Conservation (phyloP, 495 filamentous ascomycete genomes). For the Xeromyces bisporus region DNA sequence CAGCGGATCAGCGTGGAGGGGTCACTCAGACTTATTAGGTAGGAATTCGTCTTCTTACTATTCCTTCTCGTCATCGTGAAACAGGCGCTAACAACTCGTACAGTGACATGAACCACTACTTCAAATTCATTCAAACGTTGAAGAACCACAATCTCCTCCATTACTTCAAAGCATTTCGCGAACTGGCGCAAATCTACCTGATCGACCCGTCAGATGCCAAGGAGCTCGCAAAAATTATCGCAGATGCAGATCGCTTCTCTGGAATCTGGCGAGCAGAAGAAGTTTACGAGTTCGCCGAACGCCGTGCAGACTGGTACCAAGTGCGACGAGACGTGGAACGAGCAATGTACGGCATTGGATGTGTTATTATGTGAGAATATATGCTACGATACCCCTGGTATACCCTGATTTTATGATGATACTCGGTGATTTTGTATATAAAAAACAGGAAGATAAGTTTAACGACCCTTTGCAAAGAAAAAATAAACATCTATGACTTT, state of each 20-base stretch:
- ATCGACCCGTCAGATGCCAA: slow-evolving; percentile 79
- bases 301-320: slow-evolving; percentile 84
- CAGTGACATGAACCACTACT: slow-evolving; percentile 89
- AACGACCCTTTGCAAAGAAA: too few species aligned
- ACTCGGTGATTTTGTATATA: too few species aligned
- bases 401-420: too few species aligned
- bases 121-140: slow-evolving; percentile 63
- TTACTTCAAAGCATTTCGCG: slow-evolving; percentile 84
- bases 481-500: too few species aligned
- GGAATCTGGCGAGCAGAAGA: slow-evolving; percentile 92
- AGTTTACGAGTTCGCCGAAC: slow-evolving; percentile 91
- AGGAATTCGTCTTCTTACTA: too few species aligned
- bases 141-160: slow-evolving; percentile 66
- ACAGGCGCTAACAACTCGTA: slow-evolving; percentile 3
- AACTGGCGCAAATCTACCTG: slow-evolving; percentile 88
- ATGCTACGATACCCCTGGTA: too few species aligned
- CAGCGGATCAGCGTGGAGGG: slow-evolving; percentile 83
- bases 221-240: slow-evolving; percentile 87
- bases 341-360: slow-evolving; percentile 96
- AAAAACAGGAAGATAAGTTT: too few species aligned
- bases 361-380: slow-evolving; percentile 61
- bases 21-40: slow-evolving; percentile 80
- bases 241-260: slow-evolving; percentile 73
- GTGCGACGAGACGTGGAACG: slow-evolving; percentile 79
- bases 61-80: background rate